These are phyloP conservation scores for Kazachstania psychrophila DNA, from an alignment of 805 yeast genomes.

Conservation along the genomic window DNA sequence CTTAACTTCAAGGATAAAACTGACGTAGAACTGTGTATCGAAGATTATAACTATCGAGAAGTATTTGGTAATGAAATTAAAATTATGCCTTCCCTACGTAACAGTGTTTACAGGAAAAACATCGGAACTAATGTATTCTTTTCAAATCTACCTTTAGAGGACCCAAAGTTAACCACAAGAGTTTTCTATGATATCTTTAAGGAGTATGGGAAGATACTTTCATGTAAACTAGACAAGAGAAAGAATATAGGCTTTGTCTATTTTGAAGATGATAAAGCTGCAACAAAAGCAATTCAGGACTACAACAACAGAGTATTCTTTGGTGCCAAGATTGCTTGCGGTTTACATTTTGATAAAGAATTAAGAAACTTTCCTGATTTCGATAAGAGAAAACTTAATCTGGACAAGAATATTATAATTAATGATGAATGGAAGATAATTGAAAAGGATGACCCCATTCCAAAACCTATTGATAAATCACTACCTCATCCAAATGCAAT, in stretches of 20 bases:
- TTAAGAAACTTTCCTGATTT: constrained; percentile 29
- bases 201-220: constrained; percentile 37
- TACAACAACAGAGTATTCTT: constrained; percentile 27
- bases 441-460: constrained; percentile 3
- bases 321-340: constrained; percentile 32
- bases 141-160: constrained; percentile 37
- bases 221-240: constrained; percentile 34
- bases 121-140: constrained; percentile 46
- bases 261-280: constrained; percentile 31
- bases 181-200: constrained; percentile 44
- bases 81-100: constrained; percentile 48
- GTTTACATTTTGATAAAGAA: constrained; percentile 34
- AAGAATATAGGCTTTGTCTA: constrained; percentile 38
- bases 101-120: constrained; percentile 35
- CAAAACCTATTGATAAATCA: constrained; percentile 3
- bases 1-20: constrained; percentile 44
- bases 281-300: constrained; percentile 30
- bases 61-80: constrained; percentile 39
- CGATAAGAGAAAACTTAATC: constrained; percentile 19
- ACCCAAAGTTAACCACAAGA: constrained; percentile 33
- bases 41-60: constrained; percentile 43
- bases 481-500: constrained; percentile 28
- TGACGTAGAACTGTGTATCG: constrained; percentile 50
- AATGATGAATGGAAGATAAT: constrained; percentile 8
- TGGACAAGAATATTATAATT: constrained; percentile 22